Evolutionary conservation across 371 early-diverging fungal genomes (phyloP).

Genomic region (Saksenaea oblongispora): DNA sequence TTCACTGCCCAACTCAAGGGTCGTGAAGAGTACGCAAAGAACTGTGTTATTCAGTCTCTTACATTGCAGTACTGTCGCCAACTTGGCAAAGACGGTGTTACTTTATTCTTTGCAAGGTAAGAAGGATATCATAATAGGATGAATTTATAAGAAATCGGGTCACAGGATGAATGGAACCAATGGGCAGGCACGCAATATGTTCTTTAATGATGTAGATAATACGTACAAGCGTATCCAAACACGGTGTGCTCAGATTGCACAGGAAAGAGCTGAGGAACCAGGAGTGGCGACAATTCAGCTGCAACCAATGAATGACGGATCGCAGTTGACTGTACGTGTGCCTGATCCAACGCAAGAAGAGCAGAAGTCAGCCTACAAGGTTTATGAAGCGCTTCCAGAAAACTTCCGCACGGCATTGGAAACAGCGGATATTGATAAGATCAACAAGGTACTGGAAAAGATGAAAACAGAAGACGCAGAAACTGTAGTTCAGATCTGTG

Average conservation of each 20-base stretch:
- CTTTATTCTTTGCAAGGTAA: slow-evolving; percentile 84
- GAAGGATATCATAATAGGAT: neutral
- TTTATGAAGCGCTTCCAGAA: slow-evolving; percentile 70
- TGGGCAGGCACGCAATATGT: slow-evolving; percentile 71
- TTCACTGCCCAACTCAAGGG: slow-evolving; percentile 80
- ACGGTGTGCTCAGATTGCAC: slow-evolving; percentile 74
- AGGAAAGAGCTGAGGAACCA: slow-evolving; percentile 49
- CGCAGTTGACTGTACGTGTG: slow-evolving; percentile 51
- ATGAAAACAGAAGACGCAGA: slow-evolving; percentile 76
- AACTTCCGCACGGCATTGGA: slow-evolving; percentile 78
- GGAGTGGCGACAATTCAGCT: slow-evolving; percentile 79
- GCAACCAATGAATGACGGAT: slow-evolving; percentile 67
- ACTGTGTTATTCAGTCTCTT: slow-evolving; percentile 80
- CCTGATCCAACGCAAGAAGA: slow-evolving; percentile 45
- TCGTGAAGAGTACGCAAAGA: slow-evolving; percentile 64
- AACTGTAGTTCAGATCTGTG: slow-evolving; percentile 68
- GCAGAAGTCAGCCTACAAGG: slow-evolving; percentile 56
- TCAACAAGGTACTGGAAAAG: slow-evolving; percentile 79
- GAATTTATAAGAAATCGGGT: neutral
- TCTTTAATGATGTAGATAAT: slow-evolving; percentile 79
- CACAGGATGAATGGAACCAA: slow-evolving; percentile 50
- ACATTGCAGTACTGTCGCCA: slow-evolving; percentile 82
- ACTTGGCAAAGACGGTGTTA: slow-evolving; percentile 82
- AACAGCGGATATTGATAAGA: slow-evolving; percentile 73
- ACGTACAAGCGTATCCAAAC: slow-evolving; percentile 79